Base-by-base conservation (phyloP, 371 early-diverging fungal species). In the Apophysomyces variabilis region DNA sequence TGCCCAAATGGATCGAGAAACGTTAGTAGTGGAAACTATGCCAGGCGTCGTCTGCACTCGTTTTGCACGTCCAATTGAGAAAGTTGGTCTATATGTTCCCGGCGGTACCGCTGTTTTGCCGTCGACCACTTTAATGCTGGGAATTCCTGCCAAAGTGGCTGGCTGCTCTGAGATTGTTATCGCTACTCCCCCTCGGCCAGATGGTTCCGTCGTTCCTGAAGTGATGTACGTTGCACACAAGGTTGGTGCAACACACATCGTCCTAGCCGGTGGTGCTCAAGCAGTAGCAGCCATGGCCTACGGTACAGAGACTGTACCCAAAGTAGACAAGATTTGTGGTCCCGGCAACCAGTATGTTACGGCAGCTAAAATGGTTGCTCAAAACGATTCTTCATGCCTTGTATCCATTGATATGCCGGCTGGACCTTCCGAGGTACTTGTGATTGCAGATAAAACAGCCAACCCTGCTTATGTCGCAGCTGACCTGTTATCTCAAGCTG, bases 301-400 rank as follows among this genome's bases (percentile, higher is more conserved):
- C 68, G 98, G 98, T 63, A 98, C 99, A 1, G 92, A 93, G 76
- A 87, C 90, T 0, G 93, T 97, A 18, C 95, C 96, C 64, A 99
- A 99, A 84, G 99, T 97, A 0, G 98, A 98, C 79, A 99, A 99
- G 87, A 98, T 99, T 73, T 98, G 95, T 77, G 99, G 99, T 54
- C 99, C 98, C 16, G 99, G 99, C 56, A 99, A 99, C 76, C 99
- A 99, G 77, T 99, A 93, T 75, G 99, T 99, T 12, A 99, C 99
- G 5, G 95, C 97, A 3, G 98, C 99, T 63, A 99, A 99, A 84
- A 97, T 99, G 97, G 71, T 93, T 39, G 92, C 92, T 1, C 96
- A 91, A 86, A 96, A 94, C 75, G 98, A 98, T 66, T 91, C 90
- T 54, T 86, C 92, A 0, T 95, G 95, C 46, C 85, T 98, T 83